Percentiles rank a stretch among this genome's conserved stretches.
These are phyloP conservation scores for Mucor racemosus DNA, from an alignment of 371 early-diverging fungal genomes.

Conservation along the genomic window DNA sequence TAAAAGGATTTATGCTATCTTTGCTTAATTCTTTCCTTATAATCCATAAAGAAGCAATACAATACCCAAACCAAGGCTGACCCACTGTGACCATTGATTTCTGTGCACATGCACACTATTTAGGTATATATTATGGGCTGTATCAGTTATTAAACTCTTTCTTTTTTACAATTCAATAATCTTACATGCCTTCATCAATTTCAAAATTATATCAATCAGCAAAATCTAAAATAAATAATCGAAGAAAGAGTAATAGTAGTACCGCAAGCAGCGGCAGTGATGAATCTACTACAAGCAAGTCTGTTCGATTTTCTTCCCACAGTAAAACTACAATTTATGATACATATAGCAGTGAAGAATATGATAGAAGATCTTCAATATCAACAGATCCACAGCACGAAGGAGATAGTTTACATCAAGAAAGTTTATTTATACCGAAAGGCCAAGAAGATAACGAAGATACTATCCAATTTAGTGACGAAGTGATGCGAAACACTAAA, in stretches of 20 bases:
- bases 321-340: slow-evolving; percentile 22
- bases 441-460: slow-evolving; percentile 10
- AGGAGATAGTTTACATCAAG: slow-evolving; percentile 16
- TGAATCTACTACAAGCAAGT: slow-evolving; percentile 13
- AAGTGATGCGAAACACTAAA: slow-evolving; percentile 33
- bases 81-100: slow-evolving; percentile 3
- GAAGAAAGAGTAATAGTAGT: slow-evolving; percentile 14
- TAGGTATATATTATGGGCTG: background rate
- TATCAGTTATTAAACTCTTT: background rate
- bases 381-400: slow-evolving; percentile 4
- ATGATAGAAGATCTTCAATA: slow-evolving; percentile 28
- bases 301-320: slow-evolving; percentile 24
- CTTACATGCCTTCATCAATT: slow-evolving; percentile 19
- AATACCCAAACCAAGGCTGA: background rate
- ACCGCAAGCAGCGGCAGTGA: background rate
- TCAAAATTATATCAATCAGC: slow-evolving; percentile 25
- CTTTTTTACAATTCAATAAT: background rate
- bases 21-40: background rate
- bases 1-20: background rate
- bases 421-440: background rate
- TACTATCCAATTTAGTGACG: slow-evolving; percentile 22
- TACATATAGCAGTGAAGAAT: slow-evolving; percentile 31
- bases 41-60: background rate
- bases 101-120: background rate
- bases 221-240: slow-evolving; percentile 11